Evolutionary conservation across 139 green algal genomes (phyloP).

Genomic region (Coelastrella sp.): DNA sequence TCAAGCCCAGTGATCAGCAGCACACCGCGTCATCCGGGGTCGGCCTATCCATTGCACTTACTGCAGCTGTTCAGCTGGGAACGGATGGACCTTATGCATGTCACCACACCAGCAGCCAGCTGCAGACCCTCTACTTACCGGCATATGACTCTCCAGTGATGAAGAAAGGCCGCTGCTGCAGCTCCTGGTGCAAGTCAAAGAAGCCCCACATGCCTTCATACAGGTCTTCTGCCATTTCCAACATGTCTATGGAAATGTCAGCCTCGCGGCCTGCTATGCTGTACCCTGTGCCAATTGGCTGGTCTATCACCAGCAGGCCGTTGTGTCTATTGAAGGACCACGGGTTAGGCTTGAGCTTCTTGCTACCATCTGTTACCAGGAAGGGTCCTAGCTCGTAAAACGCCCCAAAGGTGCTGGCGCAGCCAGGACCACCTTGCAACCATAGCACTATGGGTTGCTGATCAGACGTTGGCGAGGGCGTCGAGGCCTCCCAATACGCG

Average conservation of each 20-base stretch:
- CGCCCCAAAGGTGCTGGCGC: conserved; percentile 73
- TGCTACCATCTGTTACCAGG: background rate
- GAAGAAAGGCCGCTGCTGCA: conserved; percentile 64
- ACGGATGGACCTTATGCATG: too few relatives aligned
- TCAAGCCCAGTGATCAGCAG: too few relatives aligned
- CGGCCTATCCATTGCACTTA: too few relatives aligned
- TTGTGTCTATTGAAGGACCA: conserved; percentile 58
- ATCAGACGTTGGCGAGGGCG: background rate
- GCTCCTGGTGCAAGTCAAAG: conserved; percentile 43
- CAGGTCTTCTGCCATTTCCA: conserved; percentile 65
- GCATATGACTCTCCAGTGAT: conserved; percentile 66
- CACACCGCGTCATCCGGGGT: too few relatives aligned
- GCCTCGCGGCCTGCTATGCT: conserved; percentile 23
- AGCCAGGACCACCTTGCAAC: conserved; percentile 79
- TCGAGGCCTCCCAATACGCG: conserved; percentile 53
- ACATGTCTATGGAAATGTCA: conserved; percentile 63
- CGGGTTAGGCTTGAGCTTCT: background rate
- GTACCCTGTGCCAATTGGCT: conserved; percentile 56
- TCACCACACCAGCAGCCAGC: too few relatives aligned
- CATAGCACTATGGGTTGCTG: conserved; percentile 55
- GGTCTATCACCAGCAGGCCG: conserved; percentile 69
- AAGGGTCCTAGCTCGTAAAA: conserved; percentile 73
- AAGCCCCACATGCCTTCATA: conserved; percentile 67
- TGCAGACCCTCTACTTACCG: too few relatives aligned
- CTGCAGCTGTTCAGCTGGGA: too few relatives aligned